A percentile compares a stretch with the other conserved stretches of the same genome.
Conservation (phyloP, 805 yeast species). For the Limtongozyma cylindracea region DNA sequence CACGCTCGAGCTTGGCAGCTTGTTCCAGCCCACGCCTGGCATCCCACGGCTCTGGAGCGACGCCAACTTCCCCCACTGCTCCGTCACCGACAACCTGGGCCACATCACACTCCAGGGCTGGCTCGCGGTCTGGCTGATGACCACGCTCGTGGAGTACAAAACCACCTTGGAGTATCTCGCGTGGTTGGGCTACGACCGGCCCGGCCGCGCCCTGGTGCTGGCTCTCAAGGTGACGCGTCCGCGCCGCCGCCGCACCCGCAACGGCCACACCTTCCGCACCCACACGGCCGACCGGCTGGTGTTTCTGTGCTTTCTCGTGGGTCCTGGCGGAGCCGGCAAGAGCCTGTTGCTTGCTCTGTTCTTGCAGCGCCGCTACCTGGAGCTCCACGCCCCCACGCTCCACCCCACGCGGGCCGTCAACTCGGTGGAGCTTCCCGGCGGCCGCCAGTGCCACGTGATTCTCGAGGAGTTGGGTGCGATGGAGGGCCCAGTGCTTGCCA, state of each 20-base stretch:
- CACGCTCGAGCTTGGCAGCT: constrained; percentile 34
- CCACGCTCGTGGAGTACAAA: constrained; percentile 65
- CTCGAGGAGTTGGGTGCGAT: constrained; percentile 76
- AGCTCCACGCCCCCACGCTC: constrained; percentile 56
- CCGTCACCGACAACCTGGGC: constrained; percentile 79
- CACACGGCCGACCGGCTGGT: constrained; percentile 66
- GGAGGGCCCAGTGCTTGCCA: constrained; percentile 61
- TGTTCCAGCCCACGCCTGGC: constrained; percentile 85
- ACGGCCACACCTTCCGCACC: constrained; percentile 36
- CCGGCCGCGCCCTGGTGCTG: constrained; percentile 10
- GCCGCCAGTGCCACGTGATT: constrained; percentile 83
- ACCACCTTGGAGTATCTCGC: constrained; percentile 77
- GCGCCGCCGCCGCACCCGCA: constrained; percentile 42
- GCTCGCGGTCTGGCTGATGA: constrained; percentile 98
- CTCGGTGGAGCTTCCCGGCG: constrained; percentile 82
- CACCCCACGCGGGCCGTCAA: constrained; percentile 68
- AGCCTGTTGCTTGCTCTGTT: constrained; percentile 67
- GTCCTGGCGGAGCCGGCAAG: constrained; percentile 74
- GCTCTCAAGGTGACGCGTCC: constrained; percentile 65
- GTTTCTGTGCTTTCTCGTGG: constrained; percentile 72
- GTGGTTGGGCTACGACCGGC: constrained; percentile 75
- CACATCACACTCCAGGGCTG: constrained; percentile 89
- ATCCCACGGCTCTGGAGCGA: constrained; percentile 74
- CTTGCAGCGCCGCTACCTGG: constrained; percentile 46
- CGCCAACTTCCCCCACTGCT: constrained; percentile 62